These are phyloP conservation scores for Fraxinus platypoda DNA, from an alignment of 305 asterid species.

Conservation along the genomic window DNA sequence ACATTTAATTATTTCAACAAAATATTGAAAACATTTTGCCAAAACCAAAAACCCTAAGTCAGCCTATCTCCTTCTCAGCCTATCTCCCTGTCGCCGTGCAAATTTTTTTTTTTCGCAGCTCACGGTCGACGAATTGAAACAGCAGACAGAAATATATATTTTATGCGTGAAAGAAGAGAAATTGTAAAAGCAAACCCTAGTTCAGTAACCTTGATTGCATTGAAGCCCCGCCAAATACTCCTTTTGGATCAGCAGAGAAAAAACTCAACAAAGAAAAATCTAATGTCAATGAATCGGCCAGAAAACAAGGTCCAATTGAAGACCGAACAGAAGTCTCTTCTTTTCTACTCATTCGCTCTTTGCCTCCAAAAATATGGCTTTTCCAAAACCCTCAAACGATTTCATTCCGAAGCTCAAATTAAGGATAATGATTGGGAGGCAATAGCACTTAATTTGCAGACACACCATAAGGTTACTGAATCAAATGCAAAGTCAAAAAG, in stretches of 20 bases:
- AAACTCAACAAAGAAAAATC: conserved; percentile 7
- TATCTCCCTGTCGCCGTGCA: no score
- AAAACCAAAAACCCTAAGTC: no score
- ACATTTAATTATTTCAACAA: no score
- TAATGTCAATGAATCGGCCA: conserved; percentile 25
- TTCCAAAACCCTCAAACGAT: conserved; percentile 48
- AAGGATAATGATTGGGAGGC: conserved; percentile 45
- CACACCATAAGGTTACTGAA: conserved; percentile 25
- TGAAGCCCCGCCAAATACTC: conserved; percentile 52
- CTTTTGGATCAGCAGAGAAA: conserved; percentile 36
- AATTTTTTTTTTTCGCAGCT: no score
- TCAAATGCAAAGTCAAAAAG: conserved; percentile 16
- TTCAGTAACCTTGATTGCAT: conserved; percentile 23
- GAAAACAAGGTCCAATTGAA: conserved; percentile 22
- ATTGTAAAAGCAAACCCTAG: conserved; percentile 36
- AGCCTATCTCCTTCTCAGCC: no score
- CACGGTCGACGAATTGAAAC: no score
- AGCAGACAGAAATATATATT: not conserved
- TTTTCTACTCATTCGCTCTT: conserved; percentile 37
- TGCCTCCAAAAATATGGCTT: conserved; percentile 49
- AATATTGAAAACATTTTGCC: no score
- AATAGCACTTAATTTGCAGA: conserved; percentile 33
- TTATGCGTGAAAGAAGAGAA: conserved; percentile 28
- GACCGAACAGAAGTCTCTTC: conserved; percentile 38
- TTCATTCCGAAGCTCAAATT: conserved; percentile 44